Percentiles rank a stretch among this genome's conserved stretches.
Evolutionary conservation across 306 rosid genomes (phyloP).

Genomic region (Quercus dentata): DNA sequence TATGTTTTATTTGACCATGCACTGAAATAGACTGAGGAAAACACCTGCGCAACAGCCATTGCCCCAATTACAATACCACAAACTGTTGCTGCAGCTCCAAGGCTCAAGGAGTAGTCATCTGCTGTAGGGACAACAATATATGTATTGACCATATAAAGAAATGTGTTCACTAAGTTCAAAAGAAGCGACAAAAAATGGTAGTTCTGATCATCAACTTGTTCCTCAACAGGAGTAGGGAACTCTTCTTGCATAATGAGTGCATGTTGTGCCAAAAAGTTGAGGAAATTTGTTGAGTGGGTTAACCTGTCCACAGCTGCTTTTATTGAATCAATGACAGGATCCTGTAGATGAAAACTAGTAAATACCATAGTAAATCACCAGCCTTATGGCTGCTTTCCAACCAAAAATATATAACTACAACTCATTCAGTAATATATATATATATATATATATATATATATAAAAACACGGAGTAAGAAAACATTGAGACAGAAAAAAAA

Average conservation of each 20-base stretch:
- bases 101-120: slow-evolving; percentile 91
- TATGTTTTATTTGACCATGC: slow-evolving; percentile 98
- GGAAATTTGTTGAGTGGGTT: slow-evolving; percentile 89
- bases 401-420: neutral
- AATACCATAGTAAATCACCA: slow-evolving; percentile 12
- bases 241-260: slow-evolving; percentile 97
- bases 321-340: slow-evolving; percentile 81
- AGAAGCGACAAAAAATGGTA: slow-evolving; percentile 86
- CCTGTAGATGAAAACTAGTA: slow-evolving; percentile 58
- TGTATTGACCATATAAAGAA: slow-evolving; percentile 97
- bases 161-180: slow-evolving; percentile 88
- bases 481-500: slow-evolving; percentile 4
- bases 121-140: slow-evolving; percentile 99
- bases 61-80: slow-evolving; percentile 97
- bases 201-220: slow-evolving; percentile 59
- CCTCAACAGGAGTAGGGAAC: slow-evolving; percentile 67
- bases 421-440: neutral
- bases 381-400: slow-evolving; percentile 1
- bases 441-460: neutral
- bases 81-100: slow-evolving; percentile 98
- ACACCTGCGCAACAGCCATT: slow-evolving; percentile 98
- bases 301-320: slow-evolving; percentile 90
- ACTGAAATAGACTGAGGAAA: slow-evolving; percentile 96
- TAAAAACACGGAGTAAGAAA: neutral
- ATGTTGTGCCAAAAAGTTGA: slow-evolving; percentile 89